Conservation (phyloP, 306 rosid genomes). For the Rosa multiflora region DNA sequence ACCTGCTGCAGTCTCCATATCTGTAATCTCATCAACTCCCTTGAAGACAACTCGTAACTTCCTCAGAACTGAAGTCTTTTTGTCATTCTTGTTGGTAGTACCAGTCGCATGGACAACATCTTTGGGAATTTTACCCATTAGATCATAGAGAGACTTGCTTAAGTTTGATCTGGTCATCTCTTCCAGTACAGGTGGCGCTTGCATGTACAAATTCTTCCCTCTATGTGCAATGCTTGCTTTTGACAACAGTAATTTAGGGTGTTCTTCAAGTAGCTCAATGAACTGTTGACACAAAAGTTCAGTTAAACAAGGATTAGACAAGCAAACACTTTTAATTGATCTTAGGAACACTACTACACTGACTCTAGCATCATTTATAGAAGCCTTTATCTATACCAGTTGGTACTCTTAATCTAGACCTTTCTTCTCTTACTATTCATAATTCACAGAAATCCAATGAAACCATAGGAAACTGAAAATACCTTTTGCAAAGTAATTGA, state of each 20-base stretch:
- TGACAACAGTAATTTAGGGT: constrained; percentile 64
- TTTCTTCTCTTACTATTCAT: not conserved
- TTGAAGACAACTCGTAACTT: no score
- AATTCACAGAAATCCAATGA: constrained; percentile 10
- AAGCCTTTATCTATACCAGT: not conserved
- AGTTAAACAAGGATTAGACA: constrained; percentile 8
- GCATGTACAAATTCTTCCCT: no score
- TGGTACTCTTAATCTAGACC: not conserved
- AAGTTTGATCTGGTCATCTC: no score
- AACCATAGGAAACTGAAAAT: constrained; percentile 16
- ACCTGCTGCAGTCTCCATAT: no score
- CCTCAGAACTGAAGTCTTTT: no score
- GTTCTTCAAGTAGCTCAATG: constrained; percentile 72
- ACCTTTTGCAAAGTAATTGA: constrained; percentile 89
- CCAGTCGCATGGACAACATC: no score
- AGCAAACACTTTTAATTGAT: constrained; percentile 5
- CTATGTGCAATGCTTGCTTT: no score
- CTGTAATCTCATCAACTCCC: no score
- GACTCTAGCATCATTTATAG: not conserved
- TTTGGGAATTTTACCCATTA: no score
- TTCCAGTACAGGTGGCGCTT: no score
- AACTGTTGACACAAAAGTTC: constrained; percentile 54
- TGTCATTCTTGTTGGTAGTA: no score
- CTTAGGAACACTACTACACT: not conserved
- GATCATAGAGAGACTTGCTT: no score